Conservation (phyloP, 345 rosid species). For the Draba incana region DNA sequence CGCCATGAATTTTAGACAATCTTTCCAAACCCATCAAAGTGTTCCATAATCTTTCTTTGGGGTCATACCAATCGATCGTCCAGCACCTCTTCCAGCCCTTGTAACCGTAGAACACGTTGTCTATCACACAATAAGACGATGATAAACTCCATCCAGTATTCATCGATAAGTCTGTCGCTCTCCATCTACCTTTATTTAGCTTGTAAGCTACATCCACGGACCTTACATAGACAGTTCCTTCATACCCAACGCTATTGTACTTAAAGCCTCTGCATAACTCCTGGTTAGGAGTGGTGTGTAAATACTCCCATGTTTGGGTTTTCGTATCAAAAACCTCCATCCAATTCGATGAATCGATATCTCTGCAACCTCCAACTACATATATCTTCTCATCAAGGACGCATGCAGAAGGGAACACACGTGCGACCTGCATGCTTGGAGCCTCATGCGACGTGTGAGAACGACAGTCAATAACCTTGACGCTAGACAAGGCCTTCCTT, state of each 20-base stretch:
- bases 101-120: slow-evolving; percentile 61
- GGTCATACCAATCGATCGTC: slow-evolving; percentile 64
- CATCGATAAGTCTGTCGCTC: slow-evolving; percentile 52
- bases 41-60: slow-evolving; percentile 50
- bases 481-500: too few species aligned
- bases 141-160: slow-evolving; percentile 45
- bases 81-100: slow-evolving; percentile 29
- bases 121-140: slow-evolving; percentile 48
- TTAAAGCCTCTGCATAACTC: background rate
- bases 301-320: slow-evolving; percentile 41
- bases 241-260: background rate
- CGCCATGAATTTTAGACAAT: slow-evolving; percentile 55
- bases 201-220: background rate
- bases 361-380: slow-evolving; percentile 65
- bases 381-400: slow-evolving; percentile 53
- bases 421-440: slow-evolving; percentile 57
- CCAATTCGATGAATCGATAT: slow-evolving; percentile 57
- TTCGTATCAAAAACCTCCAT: slow-evolving; percentile 65
- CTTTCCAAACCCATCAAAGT: slow-evolving; percentile 54
- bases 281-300: background rate
- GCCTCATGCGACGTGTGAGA: slow-evolving; percentile 50
- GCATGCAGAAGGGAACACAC: slow-evolving; percentile 55
- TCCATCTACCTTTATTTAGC: slow-evolving; percentile 45
- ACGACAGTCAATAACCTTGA: slow-evolving; percentile 47
- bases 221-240: background rate